Evolutionary conservation across 495 filamentous ascomycete species (phyloP).

Genomic region (Penicillium angulare): DNA sequence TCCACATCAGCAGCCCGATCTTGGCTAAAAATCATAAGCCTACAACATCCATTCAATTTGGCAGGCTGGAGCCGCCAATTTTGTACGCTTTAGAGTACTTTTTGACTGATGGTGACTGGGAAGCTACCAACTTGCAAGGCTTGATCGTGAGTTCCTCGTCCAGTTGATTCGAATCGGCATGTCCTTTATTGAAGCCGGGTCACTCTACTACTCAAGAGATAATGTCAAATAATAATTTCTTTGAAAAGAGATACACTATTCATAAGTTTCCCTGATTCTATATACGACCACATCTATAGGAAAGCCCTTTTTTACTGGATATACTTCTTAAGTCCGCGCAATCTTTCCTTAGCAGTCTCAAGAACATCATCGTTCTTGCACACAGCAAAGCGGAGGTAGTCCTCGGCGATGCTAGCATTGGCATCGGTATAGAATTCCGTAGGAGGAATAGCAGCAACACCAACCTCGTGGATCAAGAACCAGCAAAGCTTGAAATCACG

Average conservation of each 20-base stretch:
- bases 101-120: too few relatives aligned
- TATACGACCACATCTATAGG: background rate
- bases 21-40: too few relatives aligned
- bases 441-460: constrained; percentile 92
- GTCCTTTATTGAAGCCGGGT: too few relatives aligned
- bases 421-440: constrained; percentile 90
- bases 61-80: too few relatives aligned
- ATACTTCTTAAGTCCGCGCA: constrained; percentile 83
- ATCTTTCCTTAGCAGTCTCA: constrained; percentile 83
- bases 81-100: too few relatives aligned
- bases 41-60: too few relatives aligned
- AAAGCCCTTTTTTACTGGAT: constrained; percentile 39
- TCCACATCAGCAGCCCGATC: too few relatives aligned
- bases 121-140: too few relatives aligned
- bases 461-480: constrained; percentile 95
- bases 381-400: constrained; percentile 93
- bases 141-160: too few relatives aligned
- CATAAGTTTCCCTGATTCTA: background rate
- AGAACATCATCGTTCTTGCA: constrained; percentile 93
- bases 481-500: constrained; percentile 92
- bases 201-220: too few relatives aligned
- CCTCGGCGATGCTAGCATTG: constrained; percentile 82
- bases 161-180: too few relatives aligned
- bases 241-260: background rate
- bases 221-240: too few relatives aligned